Conservation (phyloP, 2,329 filamentous ascomycete genomes). For the Aspergillus niger region DNA sequence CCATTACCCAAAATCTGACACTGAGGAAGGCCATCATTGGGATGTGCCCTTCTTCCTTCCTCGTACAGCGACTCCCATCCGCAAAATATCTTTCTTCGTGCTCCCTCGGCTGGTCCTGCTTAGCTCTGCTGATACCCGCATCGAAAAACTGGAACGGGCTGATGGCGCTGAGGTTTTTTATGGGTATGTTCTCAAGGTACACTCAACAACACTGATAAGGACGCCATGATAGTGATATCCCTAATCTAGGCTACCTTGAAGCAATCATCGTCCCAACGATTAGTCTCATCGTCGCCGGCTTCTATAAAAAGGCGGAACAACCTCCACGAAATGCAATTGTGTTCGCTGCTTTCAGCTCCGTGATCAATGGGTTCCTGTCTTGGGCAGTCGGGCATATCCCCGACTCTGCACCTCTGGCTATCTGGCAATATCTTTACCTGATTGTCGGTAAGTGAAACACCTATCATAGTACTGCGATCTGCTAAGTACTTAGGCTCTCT, state of each 20-base stretch:
- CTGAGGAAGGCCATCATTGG: conserved; percentile 44
- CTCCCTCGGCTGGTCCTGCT: conserved; percentile 54
- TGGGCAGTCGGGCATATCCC: conserved; percentile 58
- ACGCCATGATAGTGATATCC: too few species aligned
- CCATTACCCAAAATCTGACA: too few species aligned
- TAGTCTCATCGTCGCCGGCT: conserved; percentile 40
- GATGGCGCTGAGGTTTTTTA: conserved; percentile 41
- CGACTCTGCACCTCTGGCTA: conserved; percentile 42
- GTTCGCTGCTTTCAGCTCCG: conserved; percentile 38
- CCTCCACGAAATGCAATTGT: conserved; percentile 41
- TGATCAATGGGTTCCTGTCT: conserved; percentile 39
- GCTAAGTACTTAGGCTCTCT: conserved; percentile 23
- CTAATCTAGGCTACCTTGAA: conserved; percentile 29
- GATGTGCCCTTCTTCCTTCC: conserved; percentile 44
- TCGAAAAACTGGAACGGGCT: conserved; percentile 50
- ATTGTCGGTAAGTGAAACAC: conserved; percentile 36
- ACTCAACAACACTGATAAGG: too few species aligned
- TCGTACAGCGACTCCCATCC: conserved; percentile 53
- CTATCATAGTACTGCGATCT: background rate
- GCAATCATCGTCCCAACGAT: conserved; percentile 38
- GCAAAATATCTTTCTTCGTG: conserved; percentile 57
- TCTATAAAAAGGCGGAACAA: conserved; percentile 43
- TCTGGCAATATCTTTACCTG: conserved; percentile 62
- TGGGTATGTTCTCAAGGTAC: conserved; percentile 25
- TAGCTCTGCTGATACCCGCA: conserved; percentile 52